Base-by-base conservation (phyloP, 208 protist genomes). In the Vickermania ingenoplastis region DNA sequence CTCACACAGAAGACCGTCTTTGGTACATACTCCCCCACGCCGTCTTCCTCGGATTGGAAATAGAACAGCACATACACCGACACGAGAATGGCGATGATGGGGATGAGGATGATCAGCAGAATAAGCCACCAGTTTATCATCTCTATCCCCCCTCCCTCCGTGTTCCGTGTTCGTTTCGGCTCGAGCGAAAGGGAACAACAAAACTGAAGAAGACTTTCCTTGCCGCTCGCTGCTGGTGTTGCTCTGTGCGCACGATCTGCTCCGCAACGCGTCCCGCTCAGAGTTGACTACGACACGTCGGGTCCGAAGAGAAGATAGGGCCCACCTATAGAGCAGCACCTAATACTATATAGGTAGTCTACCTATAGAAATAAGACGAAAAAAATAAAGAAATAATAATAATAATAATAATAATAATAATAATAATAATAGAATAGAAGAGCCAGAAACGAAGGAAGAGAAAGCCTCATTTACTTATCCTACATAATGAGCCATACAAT, bases 81-180 rank as follows among this genome's bases (percentile, higher is more conserved):
- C 3, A 89, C 41, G 3, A 23, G 77, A 21, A 94, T 67, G 59
- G 71, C 79, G 27, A 94, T 41, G 1, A 94, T 57, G 3, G 75
- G 41, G 22, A 81, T 59, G 52, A 91, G 4, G 22, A 91, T 49
- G 49, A 82, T 69, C 50, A 91, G 53, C 2, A 94, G 27, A 75
- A 94, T 90, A 7, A 94, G 62, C 79, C 81, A 94, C 87, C 83
- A 94, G 69, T 91, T 91, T 22, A 91, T 13, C 79, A 85, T 89
- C 29, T 14, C 61, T 31, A 28, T 2, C 29, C 14, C 31, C 53
- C 26, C 25, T 13, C 31, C 1, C 14, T n/a, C n/a, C n/a, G n/a
- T n/a, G 22, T 61, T 26, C 2, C 22, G 27, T 62, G 57, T 17
- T 27, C 11, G 23, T 29, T 11, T 14, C 27, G 26, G 53, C 31